Evolutionary conservation across 2,329 filamentous ascomycete species (phyloP).

Genomic region (Aspergillus ustus): DNA sequence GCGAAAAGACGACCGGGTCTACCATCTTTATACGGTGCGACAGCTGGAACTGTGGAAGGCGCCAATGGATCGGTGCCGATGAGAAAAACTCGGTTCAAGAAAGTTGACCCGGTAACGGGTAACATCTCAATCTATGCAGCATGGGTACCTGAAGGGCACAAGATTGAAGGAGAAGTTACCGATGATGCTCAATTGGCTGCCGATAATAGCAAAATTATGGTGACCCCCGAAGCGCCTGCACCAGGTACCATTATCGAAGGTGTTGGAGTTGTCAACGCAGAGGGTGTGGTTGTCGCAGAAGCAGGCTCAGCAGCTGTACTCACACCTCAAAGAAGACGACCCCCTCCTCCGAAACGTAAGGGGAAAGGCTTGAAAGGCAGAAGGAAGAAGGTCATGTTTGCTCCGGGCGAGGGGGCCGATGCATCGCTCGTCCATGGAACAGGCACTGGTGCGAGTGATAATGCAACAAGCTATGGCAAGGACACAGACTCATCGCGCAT

Average conservation of each 20-base stretch:
- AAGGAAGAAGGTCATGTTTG: constrained; percentile 72
- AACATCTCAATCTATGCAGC: constrained; percentile 85
- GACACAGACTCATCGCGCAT: constrained; percentile 51
- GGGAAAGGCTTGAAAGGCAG: constrained; percentile 75
- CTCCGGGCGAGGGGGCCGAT: constrained; percentile 48
- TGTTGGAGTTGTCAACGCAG: constrained; percentile 63
- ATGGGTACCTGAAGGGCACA: constrained; percentile 77
- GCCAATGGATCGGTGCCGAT: constrained; percentile 57
- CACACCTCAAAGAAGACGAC: constrained; percentile 64
- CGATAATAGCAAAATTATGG: constrained; percentile 43
- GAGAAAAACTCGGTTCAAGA: constrained; percentile 78
- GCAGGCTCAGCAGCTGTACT: constrained; percentile 49
- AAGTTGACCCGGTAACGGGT: constrained; percentile 73
- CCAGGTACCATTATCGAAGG: constrained; percentile 65
- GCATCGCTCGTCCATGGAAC: constrained; percentile 42
- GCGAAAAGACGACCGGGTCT: constrained; percentile 66
- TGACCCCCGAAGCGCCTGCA: constrained; percentile 51
- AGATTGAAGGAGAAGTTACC: constrained; percentile 80
- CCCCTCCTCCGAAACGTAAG: constrained; percentile 80
- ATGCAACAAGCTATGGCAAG: constrained; percentile 38
- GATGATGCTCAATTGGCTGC: constrained; percentile 55
- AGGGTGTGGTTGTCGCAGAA: constrained; percentile 62
- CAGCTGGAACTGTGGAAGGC: constrained; percentile 31
- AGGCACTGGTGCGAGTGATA: constrained; percentile 43
- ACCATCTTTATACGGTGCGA: constrained; percentile 54